Percentiles rank a stretch among this genome's conserved stretches.
phyloP scores from a whole-genome alignment of 495 filamentous ascomycete genomes.

The Geopyxis carbonaria region DNA sequence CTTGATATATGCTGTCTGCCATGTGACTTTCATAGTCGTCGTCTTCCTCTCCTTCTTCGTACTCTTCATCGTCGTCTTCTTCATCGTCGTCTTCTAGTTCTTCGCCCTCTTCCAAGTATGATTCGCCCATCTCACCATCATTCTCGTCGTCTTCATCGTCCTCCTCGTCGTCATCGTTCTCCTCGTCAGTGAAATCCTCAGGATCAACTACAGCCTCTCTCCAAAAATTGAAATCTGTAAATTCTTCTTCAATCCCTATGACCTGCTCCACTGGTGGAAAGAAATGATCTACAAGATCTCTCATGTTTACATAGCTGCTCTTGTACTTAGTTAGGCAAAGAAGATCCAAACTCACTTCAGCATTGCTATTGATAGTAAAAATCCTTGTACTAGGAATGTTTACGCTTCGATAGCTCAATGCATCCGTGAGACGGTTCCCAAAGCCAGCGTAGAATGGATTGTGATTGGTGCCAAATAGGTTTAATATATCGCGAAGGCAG shows the following conservation, averaged over 20 bases:
- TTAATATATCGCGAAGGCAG: conserved; percentile 80
- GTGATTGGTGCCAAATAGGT: conserved; percentile 60
- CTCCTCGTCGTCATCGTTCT: conserved; percentile 40
- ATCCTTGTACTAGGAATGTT: conserved; percentile 87
- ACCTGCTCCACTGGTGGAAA: conserved; percentile 71
- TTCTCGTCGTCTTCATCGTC: conserved; percentile 32
- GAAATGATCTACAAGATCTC: conserved; percentile 89
- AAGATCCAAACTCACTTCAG: conserved; percentile 85
- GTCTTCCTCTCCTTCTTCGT: conserved; percentile 29
- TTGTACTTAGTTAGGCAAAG: conserved; percentile 86
- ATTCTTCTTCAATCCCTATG: conserved; percentile 64
- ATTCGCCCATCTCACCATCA: conserved; percentile 27
- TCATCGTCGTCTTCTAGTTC: conserved; percentile 27
- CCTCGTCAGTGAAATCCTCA: conserved; percentile 64
- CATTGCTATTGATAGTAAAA: conserved; percentile 97
- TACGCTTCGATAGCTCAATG: conserved; percentile 85
- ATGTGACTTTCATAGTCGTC: conserved; percentile 27
- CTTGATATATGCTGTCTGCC: conserved; percentile 8
- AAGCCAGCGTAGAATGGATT: conserved; percentile 94
- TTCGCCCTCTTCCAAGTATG: conserved; percentile 27
- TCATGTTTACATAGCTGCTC: conserved; percentile 92
- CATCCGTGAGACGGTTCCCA: conserved; percentile 90
- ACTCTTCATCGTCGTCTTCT: conserved; percentile 32
- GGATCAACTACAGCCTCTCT: conserved; percentile 53
- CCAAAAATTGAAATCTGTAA: conserved; percentile 83